A percentile compares a stretch with the other conserved stretches of the same genome.
These are phyloP conservation scores for Botrytis porri DNA, from an alignment of 2,329 filamentous ascomycete genomes.

Conservation along the genomic window DNA sequence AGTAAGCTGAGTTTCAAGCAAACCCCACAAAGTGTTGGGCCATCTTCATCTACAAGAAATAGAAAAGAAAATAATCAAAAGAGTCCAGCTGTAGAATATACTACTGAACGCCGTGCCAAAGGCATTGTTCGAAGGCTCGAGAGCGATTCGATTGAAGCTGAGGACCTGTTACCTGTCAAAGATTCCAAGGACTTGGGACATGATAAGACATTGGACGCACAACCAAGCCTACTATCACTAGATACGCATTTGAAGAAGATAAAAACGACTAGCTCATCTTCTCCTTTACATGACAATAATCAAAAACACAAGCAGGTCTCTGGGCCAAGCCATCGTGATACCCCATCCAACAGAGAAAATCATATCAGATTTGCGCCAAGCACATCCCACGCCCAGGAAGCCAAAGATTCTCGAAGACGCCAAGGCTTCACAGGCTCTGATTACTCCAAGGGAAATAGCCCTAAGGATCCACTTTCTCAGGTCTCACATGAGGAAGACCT, in stretches of 20 bases:
- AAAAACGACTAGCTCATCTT: not conserved
- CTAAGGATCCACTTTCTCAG: slow-evolving; percentile 19
- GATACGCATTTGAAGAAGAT: not conserved
- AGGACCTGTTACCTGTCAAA: not conserved
- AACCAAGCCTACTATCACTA: not conserved
- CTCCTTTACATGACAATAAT: not conserved
- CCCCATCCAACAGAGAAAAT: not conserved
- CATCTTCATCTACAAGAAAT: not conserved
- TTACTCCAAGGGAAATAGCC: slow-evolving; percentile 5
- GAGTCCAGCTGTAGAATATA: not conserved
- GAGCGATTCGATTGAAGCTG: not conserved
- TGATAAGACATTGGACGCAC: not conserved
- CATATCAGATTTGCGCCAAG: slow-evolving; percentile 14
- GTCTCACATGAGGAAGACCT: slow-evolving; percentile 30
- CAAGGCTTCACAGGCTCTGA: not conserved
- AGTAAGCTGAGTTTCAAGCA: not conserved
- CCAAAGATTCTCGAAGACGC: not conserved
- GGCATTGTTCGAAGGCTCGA: slow-evolving; percentile 6
- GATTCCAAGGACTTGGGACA: not conserved
- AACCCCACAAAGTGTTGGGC: not conserved
- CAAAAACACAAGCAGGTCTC: not conserved
- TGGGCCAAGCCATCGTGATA: not conserved
- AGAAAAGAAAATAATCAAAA: slow-evolving; percentile 3
- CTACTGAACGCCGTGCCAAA: not conserved
- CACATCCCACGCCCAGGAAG: not conserved